A percentile compares a stretch with the other conserved stretches of the same genome.
Evolutionary conservation across 2,329 filamentous ascomycete genomes (phyloP).

Genomic region (Stemphylium lycopersici): DNA sequence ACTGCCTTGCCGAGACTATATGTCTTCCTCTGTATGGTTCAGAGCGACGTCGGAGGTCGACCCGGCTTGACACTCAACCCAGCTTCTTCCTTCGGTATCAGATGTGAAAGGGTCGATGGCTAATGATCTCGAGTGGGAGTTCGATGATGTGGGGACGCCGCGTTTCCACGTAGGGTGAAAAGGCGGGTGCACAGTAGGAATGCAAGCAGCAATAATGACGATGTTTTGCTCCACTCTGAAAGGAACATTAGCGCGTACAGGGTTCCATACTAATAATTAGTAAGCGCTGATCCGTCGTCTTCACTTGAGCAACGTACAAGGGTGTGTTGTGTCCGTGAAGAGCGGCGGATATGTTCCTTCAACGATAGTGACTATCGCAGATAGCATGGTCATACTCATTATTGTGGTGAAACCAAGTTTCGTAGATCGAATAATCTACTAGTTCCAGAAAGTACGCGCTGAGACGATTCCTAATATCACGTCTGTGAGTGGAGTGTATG

Average conservation of each 20-base stretch:
- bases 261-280: neutral
- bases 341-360: constrained; percentile 12
- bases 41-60: neutral
- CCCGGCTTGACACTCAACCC: neutral
- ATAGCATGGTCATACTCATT: constrained; percentile 17
- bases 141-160: neutral
- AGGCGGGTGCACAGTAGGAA: constrained; percentile 16
- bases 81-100: neutral
- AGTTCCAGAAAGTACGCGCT: constrained; percentile 8
- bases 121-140: neutral
- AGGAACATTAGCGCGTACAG: neutral
- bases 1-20: neutral
- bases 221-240: constrained; percentile 15
- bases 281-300: neutral
- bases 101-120: neutral
- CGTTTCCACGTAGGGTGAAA: constrained; percentile 11
- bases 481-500: constrained; percentile 14
- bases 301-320: neutral
- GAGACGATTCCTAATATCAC: constrained; percentile 11
- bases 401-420: constrained; percentile 10
- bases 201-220: constrained; percentile 17
- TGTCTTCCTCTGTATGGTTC: neutral
- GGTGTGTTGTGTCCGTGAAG: constrained; percentile 8
- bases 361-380: constrained; percentile 12
- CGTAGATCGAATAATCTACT: constrained; percentile 13